Base-by-base conservation (phyloP, 176 grass and related monocot genomes). In the Puya raimondii region DNA sequence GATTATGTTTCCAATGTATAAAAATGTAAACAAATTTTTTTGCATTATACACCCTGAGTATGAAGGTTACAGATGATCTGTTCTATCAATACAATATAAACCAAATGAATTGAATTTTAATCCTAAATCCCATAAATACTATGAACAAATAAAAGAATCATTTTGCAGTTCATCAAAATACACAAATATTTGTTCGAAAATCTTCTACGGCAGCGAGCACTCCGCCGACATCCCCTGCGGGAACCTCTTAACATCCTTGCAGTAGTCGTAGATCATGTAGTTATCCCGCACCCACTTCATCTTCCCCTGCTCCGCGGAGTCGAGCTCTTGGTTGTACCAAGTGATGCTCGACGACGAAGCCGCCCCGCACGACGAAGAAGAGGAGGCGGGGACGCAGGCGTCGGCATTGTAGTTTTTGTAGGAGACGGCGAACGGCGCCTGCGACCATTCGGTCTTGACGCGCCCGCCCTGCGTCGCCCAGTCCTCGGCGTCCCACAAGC, bases 221-320 rank as follows among this genome's bases (percentile, higher is more conserved):
- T 88, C 85, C 9, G 51, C 70, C 50, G 85, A 74, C 57, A 69
- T 26, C 4, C 81, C 69, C 64, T 54, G 21, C 17, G 77, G 51
- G 77, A 74, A 88, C 47, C 85, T 17, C 74, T 23, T 33, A 50
- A 4, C 0, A 78, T 84, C 85, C 0, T 51, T 53, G 81, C 85
- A 88, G 85, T 88, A 88, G 77, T 88, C 70, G 76, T 88, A 88
- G 33, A 88, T 73, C 81, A 88, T 84, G 77, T 77, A 74, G 48
- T 77, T 84, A 51, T 78, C 51, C 25, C 77, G 69, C 73, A 74
- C 81, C 81, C 81, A 84, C 69, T 69, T 80, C 73, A 88, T 58
- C 18, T 10, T 48, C 69, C 69, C 76, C 73, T 80, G 73, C 56
- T 73, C 69, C 56, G 77, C 29, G 11, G 81, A 69, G 73, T 84